These are phyloP conservation scores for Aspergillus arachidicola DNA, from an alignment of 2,329 filamentous ascomycete genomes.

Conservation along the genomic window DNA sequence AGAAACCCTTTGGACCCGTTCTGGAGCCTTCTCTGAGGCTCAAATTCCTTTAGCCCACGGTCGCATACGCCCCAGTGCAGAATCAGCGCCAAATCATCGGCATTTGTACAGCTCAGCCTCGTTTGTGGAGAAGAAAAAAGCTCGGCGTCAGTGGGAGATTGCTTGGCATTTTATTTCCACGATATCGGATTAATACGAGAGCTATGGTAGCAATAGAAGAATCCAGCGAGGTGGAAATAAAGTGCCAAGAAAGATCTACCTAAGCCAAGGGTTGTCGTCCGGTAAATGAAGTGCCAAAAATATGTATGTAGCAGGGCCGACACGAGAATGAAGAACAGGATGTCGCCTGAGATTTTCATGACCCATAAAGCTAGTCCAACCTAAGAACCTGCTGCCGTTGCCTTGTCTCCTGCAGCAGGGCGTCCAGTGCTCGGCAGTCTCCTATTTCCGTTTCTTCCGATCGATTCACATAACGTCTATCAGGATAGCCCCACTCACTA, in stretches of 20 bases:
- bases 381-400: not conserved
- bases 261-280: too few relatives aligned
- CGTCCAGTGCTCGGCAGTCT: not conserved
- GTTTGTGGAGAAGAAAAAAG: not conserved
- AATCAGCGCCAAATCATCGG: not conserved
- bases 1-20: not conserved
- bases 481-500: not conserved
- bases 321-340: too few relatives aligned
- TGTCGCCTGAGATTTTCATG: too few relatives aligned
- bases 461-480: not conserved
- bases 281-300: too few relatives aligned
- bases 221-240: too few relatives aligned
- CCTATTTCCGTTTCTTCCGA: not conserved
- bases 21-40: not conserved
- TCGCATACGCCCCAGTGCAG: not conserved
- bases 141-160: too few relatives aligned
- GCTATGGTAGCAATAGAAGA: too few relatives aligned
- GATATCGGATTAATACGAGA: too few relatives aligned
- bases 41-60: not conserved
- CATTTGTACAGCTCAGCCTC: not conserved
- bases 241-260: too few relatives aligned
- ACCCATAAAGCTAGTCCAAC: too few relatives aligned
- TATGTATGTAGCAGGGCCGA: too few relatives aligned
- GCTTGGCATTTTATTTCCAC: too few relatives aligned
- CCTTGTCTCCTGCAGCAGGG: not conserved